A percentile compares a stretch with the other conserved stretches of the same genome.
Evolutionary conservation across 2,329 filamentous ascomycete species (phyloP).

Genomic region (Fusarium sp.): DNA sequence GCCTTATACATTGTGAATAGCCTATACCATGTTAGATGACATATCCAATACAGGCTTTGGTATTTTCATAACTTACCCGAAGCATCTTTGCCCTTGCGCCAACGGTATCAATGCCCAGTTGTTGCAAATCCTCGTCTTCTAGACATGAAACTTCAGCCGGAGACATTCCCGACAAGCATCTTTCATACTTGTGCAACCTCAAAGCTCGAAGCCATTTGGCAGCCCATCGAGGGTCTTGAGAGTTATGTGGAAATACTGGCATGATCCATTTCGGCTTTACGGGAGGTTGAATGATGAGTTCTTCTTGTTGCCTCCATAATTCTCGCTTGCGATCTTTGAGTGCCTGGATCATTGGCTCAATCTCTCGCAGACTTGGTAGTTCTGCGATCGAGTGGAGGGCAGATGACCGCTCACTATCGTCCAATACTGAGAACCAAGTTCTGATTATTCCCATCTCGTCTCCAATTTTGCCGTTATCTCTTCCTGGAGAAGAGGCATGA

Average conservation of each 20-base stretch:
- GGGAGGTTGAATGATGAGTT: constrained; percentile 41
- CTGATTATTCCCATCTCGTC: constrained; percentile 42
- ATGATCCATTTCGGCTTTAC: constrained; percentile 43
- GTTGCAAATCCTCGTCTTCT: constrained; percentile 36
- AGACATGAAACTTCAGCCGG: constrained; percentile 36
- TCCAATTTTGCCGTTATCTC: constrained; percentile 31
- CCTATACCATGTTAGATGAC: constrained; percentile 28
- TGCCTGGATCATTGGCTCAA: constrained; percentile 44
- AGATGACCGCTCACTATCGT: constrained; percentile 36
- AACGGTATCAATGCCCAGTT: constrained; percentile 43
- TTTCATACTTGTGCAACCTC: constrained; percentile 45
- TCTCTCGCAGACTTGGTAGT: constrained; percentile 42
- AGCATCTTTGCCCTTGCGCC: constrained; percentile 44
- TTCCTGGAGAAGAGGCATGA: not conserved
- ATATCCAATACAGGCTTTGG: not conserved
- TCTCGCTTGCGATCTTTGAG: constrained; percentile 44
- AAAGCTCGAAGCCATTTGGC: constrained; percentile 44
- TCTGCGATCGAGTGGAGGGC: constrained; percentile 42
- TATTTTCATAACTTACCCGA: constrained; percentile 29
- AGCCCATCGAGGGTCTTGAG: constrained; percentile 42
- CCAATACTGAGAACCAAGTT: constrained; percentile 43
- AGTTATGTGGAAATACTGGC: constrained; percentile 39
- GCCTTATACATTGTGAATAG: constrained; percentile 36
- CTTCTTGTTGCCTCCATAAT: constrained; percentile 42
- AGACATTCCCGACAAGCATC: constrained; percentile 39